phyloP scores from a whole-genome alignment of 176 grass and related monocot genomes.

The Cenchrus americanus region DNA sequence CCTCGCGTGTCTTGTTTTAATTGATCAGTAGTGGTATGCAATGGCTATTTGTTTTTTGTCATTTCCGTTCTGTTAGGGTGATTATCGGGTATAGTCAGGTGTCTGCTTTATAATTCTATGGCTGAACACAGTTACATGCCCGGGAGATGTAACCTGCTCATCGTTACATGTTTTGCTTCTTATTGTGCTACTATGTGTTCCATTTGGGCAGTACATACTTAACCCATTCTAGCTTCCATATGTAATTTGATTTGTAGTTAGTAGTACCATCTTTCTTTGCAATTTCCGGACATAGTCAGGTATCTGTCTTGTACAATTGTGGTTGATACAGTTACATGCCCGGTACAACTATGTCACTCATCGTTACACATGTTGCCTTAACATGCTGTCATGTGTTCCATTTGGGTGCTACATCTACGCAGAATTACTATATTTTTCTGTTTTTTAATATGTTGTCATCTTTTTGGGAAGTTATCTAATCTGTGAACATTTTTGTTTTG shows the following conservation, averaged over 20 bases:
- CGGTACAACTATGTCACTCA: constrained; percentile 35
- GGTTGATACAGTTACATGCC: constrained; percentile 61
- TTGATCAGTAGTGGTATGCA: background rate
- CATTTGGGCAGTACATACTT: constrained; percentile 56
- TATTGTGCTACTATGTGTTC: constrained; percentile 51
- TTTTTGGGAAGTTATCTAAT: too few relatives aligned
- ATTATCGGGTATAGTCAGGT: constrained; percentile 65
- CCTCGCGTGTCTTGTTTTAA: background rate
- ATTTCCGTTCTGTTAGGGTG: too few relatives aligned
- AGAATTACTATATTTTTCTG: background rate
- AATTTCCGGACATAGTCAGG: constrained; percentile 44
- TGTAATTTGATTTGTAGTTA: background rate
- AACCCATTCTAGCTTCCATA: background rate
- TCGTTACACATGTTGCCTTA: constrained; percentile 36
- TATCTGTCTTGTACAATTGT: constrained; percentile 40
- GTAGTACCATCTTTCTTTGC: too few relatives aligned
- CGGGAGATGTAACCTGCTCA: constrained; percentile 46
- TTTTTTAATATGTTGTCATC: background rate
- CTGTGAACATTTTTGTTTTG: too few relatives aligned
- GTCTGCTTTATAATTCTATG: constrained; percentile 43
- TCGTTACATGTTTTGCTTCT: constrained; percentile 60
- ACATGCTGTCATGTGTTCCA: constrained; percentile 55
- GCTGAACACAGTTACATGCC: constrained; percentile 62
- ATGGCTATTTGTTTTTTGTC: background rate
- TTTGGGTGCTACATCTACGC: constrained; percentile 27